These are phyloP conservation scores for Ustilago cynodontis DNA, from an alignment of 1,284 basidiomycete species.

Conservation along the genomic window DNA sequence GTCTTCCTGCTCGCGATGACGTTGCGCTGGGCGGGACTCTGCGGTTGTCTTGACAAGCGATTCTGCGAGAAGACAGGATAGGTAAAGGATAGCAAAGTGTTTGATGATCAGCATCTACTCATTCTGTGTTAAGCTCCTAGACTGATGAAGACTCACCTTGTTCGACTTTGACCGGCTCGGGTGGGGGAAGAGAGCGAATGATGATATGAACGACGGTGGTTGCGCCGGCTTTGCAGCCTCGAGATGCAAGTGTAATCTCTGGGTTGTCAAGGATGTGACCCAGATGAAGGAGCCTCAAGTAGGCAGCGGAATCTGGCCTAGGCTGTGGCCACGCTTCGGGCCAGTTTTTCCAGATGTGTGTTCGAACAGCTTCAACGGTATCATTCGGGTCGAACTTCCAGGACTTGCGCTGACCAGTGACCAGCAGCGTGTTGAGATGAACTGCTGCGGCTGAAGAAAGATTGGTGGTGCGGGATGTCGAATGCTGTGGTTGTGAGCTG, in stretches of 20 bases:
- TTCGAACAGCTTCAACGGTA: conserved; percentile 22
- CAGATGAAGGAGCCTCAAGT: conserved; percentile 39
- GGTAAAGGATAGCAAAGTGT: neutral
- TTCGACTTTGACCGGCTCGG: conserved; percentile 34
- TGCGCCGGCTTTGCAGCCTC: conserved; percentile 35
- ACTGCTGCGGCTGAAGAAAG: conserved; percentile 18
- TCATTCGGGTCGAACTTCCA: conserved; percentile 36
- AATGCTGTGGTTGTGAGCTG: neutral
- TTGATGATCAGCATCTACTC: neutral
- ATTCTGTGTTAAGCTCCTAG: neutral
- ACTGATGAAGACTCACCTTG: conserved; percentile 11
- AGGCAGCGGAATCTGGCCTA: conserved; percentile 32
- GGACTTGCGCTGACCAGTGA: conserved; percentile 31
- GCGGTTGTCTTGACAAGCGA: conserved; percentile 16
- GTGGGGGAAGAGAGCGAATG: conserved; percentile 29
- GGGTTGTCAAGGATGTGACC: conserved; percentile 46
- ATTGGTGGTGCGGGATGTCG: conserved; percentile 1
- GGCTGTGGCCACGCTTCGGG: conserved; percentile 43
- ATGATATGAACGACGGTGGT: conserved; percentile 46
- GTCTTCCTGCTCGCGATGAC: conserved; percentile 13
- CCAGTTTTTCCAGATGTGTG: conserved; percentile 39
- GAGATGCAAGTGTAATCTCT: conserved; percentile 28
- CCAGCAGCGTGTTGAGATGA: conserved; percentile 43
- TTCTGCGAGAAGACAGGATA: neutral
- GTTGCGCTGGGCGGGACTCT: neutral